Base-by-base conservation (phyloP, 192 early-diverging fungal species). In the Dispira simplex region DNA sequence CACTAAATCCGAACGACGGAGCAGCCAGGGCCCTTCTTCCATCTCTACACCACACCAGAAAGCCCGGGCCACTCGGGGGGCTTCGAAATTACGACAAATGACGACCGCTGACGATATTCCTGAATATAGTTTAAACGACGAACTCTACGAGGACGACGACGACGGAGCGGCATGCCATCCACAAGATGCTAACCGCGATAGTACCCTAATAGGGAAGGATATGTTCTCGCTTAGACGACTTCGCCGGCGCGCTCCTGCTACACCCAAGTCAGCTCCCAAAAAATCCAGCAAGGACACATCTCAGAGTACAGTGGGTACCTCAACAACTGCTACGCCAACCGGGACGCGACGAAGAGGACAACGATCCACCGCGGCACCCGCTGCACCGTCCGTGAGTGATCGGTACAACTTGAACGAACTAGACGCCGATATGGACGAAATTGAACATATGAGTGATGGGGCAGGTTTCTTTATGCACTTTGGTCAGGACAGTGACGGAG, bases 391-490 rank as follows among this genome's bases (percentile, higher is more conserved):
- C 5, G 59, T 62, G 32, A 45, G 20, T 44, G 59, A 62, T 43
- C 44, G 46, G 44, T 62, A 62, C n/a, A 62, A 62, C 44, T 25
- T 62, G 5, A 45, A 62, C 59, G 59, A 14, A 3, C 23, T 62
- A 45, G 59, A 62, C 11, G 59, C 14, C 3, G 46, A 21, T 45
- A 39, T 62, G 18, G 3, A 32, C 43, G 59, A 62, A 11, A 62
- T 62, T 62, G 39, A 62, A 8, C n/a, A 16, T 20, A 62, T 62
- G 59, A 45, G 44, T n/a, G 45, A 62, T 20, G 44, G 46, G n/a
- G 44, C 59, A n/a, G 59, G 59, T 25, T 62, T 62, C 43, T 43
- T 62, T 14, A 62, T 62, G 59, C 44, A 62, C 25, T 62, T 62
- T 62, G 59, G 59, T 8, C 43, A 23, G 44, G 59, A 62, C 20